Percentiles rank a stretch among this genome's conserved stretches.
phyloP scores from a whole-genome alignment of 495 filamentous ascomycete species.

The Articulospora tetracladia region DNA sequence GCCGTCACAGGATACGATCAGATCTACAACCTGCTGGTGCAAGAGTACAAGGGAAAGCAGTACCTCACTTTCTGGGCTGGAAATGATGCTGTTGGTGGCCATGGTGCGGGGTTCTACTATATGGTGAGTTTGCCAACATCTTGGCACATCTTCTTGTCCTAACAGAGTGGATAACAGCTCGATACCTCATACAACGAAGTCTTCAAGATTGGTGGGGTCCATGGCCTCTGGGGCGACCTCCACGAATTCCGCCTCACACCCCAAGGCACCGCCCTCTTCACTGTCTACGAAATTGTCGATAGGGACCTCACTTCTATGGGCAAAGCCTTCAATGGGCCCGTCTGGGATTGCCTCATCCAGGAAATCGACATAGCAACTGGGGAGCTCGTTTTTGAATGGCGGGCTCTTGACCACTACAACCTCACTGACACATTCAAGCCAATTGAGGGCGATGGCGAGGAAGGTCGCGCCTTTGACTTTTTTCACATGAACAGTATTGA shows the following conservation, averaged over 20 bases:
- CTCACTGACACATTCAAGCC: slow-evolving; percentile 19
- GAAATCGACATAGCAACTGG: slow-evolving; percentile 37
- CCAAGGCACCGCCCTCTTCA: neutral
- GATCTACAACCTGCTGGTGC: slow-evolving; percentile 39
- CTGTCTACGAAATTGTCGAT: neutral
- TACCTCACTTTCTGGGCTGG: slow-evolving; percentile 52
- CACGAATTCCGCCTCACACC: neutral
- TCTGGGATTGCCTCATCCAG: slow-evolving; percentile 1
- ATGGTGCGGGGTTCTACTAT: slow-evolving; percentile 43
- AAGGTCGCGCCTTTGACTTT: slow-evolving; percentile 29
- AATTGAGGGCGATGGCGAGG: slow-evolving; percentile 17
- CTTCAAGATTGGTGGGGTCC: slow-evolving; percentile 33
- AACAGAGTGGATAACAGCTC: slow-evolving; percentile 27
- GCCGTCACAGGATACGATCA: slow-evolving; percentile 30
- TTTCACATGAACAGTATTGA: slow-evolving; percentile 39
- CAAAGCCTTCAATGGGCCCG: neutral
- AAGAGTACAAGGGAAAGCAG: slow-evolving; percentile 34
- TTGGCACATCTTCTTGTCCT: neutral
- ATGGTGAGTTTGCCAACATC: slow-evolving; percentile 35
- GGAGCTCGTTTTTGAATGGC: slow-evolving; percentile 36
- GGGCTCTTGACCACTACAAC: slow-evolving; percentile 33
- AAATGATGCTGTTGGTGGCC: slow-evolving; percentile 40
- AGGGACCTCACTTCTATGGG: neutral
- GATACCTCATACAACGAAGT: slow-evolving; percentile 43
- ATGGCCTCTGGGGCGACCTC: slow-evolving; percentile 20